Evolutionary conservation across 345 rosid species (phyloP).

Genomic region (Balakata baccata): DNA sequence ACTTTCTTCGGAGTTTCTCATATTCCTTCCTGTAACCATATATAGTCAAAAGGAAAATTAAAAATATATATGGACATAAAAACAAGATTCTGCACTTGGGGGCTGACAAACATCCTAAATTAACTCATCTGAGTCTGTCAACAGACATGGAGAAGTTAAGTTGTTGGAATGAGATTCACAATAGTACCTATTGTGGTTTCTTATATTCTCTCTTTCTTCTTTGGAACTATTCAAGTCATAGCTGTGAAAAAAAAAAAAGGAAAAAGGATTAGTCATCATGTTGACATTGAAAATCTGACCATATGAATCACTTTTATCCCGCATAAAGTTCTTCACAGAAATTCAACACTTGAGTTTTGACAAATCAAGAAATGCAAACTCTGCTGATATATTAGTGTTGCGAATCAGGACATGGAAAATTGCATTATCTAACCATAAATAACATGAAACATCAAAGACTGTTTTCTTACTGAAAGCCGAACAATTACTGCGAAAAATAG

Average conservation of each 20-base stretch:
- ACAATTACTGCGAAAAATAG: too few species aligned
- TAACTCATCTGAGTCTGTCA: neutral
- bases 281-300: neutral
- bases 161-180: neutral
- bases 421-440: neutral
- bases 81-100: neutral
- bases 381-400: neutral
- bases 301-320: neutral
- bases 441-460: too few species aligned
- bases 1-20: conserved; percentile 76
- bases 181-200: conserved; percentile 64
- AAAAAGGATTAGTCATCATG: neutral
- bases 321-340: neutral
- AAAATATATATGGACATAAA: conserved; percentile 5
- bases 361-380: neutral
- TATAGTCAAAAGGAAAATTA: conserved; percentile 9
- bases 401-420: neutral
- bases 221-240: conserved; percentile 70
- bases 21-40: conserved; percentile 62
- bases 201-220: conserved; percentile 65
- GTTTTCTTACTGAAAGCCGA: too few species aligned
- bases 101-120: neutral
- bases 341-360: neutral
- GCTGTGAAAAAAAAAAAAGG: conserved; percentile 38
- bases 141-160: conserved; percentile 10